These are phyloP conservation scores for Cyclocybe aegerita DNA, from an alignment of 768 basidiomycete genomes.

Conservation along the genomic window DNA sequence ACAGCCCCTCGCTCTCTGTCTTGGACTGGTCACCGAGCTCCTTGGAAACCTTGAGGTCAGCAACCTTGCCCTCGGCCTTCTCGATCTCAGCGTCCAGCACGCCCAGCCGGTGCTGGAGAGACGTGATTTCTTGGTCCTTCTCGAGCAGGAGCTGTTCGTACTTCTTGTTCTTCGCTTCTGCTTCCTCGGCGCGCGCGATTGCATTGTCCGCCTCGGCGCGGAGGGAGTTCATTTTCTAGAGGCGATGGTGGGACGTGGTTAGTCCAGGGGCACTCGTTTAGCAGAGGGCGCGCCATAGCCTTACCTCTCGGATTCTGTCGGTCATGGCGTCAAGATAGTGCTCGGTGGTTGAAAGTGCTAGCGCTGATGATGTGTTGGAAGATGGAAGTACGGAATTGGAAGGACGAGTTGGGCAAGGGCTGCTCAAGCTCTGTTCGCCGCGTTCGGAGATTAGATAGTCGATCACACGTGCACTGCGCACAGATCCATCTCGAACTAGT, in stretches of 20 bases:
- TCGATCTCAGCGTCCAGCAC: constrained; percentile 68
- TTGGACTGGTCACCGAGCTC: constrained; percentile 72
- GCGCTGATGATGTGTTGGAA: constrained; percentile 10
- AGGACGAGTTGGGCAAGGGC: constrained; percentile 25
- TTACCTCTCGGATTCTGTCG: constrained; percentile 54
- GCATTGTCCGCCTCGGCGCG: constrained; percentile 86
- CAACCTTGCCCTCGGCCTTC: constrained; percentile 64
- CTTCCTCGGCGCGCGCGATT: constrained; percentile 78
- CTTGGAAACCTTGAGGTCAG: constrained; percentile 60
- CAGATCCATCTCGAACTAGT: too few species aligned
- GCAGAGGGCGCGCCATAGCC: too few species aligned
- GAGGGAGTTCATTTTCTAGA: constrained; percentile 72
- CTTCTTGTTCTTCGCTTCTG: constrained; percentile 82
- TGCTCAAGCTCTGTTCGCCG: constrained; percentile 13
- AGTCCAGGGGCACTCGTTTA: background rate
- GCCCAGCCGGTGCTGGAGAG: constrained; percentile 71
- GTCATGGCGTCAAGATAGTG: constrained; percentile 26
- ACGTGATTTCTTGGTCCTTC: constrained; percentile 85
- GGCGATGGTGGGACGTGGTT: background rate
- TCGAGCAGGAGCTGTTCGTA: constrained; percentile 70
- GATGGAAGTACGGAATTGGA: constrained; percentile 20
- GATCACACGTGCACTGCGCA: constrained; percentile 20
- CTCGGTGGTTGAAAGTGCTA: constrained; percentile 12
- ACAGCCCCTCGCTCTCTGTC: constrained; percentile 69
- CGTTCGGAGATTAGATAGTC: constrained; percentile 28